These are phyloP conservation scores for Wickerhamomyces alni DNA, from an alignment of 805 yeast genomes.

Conservation along the genomic window DNA sequence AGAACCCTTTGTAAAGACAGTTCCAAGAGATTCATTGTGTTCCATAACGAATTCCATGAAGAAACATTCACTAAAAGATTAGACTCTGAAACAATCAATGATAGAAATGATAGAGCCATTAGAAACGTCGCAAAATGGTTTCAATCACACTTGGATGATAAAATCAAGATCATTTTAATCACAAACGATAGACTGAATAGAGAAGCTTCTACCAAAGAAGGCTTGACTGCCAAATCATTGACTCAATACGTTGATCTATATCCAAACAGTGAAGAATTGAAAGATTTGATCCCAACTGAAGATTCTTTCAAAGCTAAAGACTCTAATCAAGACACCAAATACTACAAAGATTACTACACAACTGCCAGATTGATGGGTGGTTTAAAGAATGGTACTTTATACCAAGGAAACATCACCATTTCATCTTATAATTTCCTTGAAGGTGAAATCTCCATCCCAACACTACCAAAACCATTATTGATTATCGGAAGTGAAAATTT, in stretches of 20 bases:
- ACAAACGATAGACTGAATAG: conserved; percentile 76
- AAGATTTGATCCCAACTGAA: conserved; percentile 69
- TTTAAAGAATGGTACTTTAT: conserved; percentile 74
- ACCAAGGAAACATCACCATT: conserved; percentile 77
- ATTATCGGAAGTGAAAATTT: conserved; percentile 77
- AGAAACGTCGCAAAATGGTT: conserved; percentile 73
- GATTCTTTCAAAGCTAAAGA: conserved; percentile 25
- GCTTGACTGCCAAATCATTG: conserved; percentile 49
- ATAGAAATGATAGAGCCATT: conserved; percentile 87
- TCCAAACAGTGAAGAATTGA: conserved; percentile 66
- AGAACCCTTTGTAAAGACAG: conserved; percentile 69
- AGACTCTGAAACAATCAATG: conserved; percentile 69
- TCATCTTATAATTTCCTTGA: conserved; percentile 86
- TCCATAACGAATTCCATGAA: conserved; percentile 85
- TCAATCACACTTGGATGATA: conserved; percentile 48
- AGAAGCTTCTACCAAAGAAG: conserved; percentile 46
- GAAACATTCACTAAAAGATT: conserved; percentile 60
- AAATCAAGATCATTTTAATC: conserved; percentile 48
- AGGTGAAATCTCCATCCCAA: conserved; percentile 68
- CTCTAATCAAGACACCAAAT: conserved; percentile 17
- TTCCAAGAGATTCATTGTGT: conserved; percentile 80
- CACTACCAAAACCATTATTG: conserved; percentile 75
- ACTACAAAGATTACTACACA: conserved; percentile 73
- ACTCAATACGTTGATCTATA: conserved; percentile 65
- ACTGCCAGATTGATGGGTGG: conserved; percentile 88